phyloP scores from a whole-genome alignment of 2,329 filamentous ascomycete species.

The Cladosporium sphaerospermum region DNA sequence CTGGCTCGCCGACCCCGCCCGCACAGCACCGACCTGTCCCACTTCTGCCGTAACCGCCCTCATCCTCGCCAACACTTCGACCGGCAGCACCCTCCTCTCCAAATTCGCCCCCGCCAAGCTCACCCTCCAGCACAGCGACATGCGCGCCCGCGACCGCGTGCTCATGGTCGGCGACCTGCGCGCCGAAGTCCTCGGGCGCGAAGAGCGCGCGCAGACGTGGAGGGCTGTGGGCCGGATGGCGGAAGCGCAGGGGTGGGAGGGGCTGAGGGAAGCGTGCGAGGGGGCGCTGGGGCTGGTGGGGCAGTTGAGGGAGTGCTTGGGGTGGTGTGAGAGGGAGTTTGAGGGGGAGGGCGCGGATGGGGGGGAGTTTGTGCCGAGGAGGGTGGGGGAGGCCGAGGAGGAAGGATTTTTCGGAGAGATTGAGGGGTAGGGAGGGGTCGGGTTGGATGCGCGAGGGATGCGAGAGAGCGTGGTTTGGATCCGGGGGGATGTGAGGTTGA shows the following conservation, averaged over 20 bases:
- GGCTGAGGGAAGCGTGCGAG: neutral
- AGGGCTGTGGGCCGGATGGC: neutral
- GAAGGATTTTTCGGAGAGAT: no score
- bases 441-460: no score
- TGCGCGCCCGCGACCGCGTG: neutral
- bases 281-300: neutral
- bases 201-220: neutral
- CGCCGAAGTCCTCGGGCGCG: neutral
- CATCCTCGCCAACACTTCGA: neutral
- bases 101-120: slow-evolving; percentile 3
- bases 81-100: neutral
- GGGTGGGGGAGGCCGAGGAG: no score
- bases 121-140: neutral
- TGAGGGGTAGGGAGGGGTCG: no score
- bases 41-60: neutral
- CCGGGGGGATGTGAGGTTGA: no score
- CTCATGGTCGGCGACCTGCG: slow-evolving; percentile 1
- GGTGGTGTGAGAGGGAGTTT: slow-evolving; percentile 1
- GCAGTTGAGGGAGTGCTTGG: neutral
- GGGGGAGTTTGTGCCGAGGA: no score
- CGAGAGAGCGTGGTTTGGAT: no score
- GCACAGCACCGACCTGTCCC: neutral
- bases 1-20: neutral
- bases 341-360: neutral
- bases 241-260: neutral